A percentile compares a stretch with the other conserved stretches of the same genome.
Evolutionary conservation across 371 early-diverging fungal genomes (phyloP).

Genomic region (Mucor irregularis): DNA sequence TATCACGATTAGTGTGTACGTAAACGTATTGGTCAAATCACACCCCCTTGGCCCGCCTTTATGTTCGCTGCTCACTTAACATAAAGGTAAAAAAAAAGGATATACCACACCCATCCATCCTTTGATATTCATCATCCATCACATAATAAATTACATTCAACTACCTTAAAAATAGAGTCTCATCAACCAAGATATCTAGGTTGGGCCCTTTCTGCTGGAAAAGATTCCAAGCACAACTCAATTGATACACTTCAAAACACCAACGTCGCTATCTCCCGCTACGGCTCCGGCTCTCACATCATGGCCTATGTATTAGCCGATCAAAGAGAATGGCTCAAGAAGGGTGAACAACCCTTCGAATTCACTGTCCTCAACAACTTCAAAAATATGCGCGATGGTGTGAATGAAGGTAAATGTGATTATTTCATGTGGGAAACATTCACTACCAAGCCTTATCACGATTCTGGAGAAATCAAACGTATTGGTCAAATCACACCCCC

Average conservation of each 20-base stretch:
- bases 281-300: slow-evolving; percentile 84
- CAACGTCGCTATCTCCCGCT: slow-evolving; percentile 73
- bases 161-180: background rate
- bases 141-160: background rate
- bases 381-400: slow-evolving; percentile 72
- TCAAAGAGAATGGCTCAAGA: slow-evolving; percentile 65
- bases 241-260: slow-evolving; percentile 63
- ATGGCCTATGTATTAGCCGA: slow-evolving; percentile 81
- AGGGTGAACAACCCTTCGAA: slow-evolving; percentile 38
- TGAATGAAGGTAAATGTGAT: slow-evolving; percentile 61
- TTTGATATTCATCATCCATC: background rate
- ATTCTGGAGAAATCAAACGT: slow-evolving; percentile 66
- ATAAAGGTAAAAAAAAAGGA: slow-evolving; percentile 13
- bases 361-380: slow-evolving; percentile 74
- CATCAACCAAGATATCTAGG: slow-evolving; percentile 32
- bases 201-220: slow-evolving; percentile 71
- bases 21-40: slow-evolving; percentile 71
- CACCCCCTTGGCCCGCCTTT: slow-evolving; percentile 91
- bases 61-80: slow-evolving; percentile 68
- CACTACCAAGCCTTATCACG: slow-evolving; percentile 84
- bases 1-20: slow-evolving; percentile 75
- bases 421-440: slow-evolving; percentile 89
- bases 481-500: slow-evolving; percentile 82
- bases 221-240: slow-evolving; percentile 45
- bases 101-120: slow-evolving; percentile 5